Conservation (phyloP, 169 alveolate genomes). For the Cryptosporidium viatorum region DNA sequence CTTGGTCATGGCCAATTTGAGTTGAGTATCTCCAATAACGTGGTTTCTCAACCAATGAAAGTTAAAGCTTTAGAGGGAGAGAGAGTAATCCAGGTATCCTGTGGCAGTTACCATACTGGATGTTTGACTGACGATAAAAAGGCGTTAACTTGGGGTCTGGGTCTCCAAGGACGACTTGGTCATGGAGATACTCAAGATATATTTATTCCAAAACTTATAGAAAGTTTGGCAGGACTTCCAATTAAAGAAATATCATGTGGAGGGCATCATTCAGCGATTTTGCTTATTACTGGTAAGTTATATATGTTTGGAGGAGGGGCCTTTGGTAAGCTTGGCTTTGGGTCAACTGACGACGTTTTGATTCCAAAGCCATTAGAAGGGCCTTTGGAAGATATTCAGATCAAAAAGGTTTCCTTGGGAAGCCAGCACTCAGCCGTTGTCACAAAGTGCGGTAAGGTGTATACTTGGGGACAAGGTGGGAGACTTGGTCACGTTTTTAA, state of each 20-base stretch:
- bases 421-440: constrained; percentile 78
- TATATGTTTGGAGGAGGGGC: constrained; percentile 81
- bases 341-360: constrained; percentile 65
- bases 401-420: constrained; percentile 76
- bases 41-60: constrained; percentile 68
- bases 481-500: constrained; percentile 76
- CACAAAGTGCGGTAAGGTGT: constrained; percentile 76
- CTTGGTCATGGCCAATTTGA: constrained; percentile 77
- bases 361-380: constrained; percentile 75
- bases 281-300: constrained; percentile 68
- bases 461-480: constrained; percentile 81
- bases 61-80: constrained; percentile 78
- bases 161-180: constrained; percentile 88
- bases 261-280: constrained; percentile 77
- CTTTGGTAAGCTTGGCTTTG: constrained; percentile 79
- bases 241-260: constrained; percentile 77
- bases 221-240: constrained; percentile 69
- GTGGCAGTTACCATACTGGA: constrained; percentile 83
- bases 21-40: constrained; percentile 14
- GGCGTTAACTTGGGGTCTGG: constrained; percentile 89
- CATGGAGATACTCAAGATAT: constrained; percentile 77
- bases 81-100: constrained; percentile 78
- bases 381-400: constrained; percentile 30
- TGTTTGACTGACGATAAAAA: constrained; percentile 79
- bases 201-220: constrained; percentile 71